Evolutionary conservation across 306 rosid genomes (phyloP).

Genomic region (Vigna radiata): DNA sequence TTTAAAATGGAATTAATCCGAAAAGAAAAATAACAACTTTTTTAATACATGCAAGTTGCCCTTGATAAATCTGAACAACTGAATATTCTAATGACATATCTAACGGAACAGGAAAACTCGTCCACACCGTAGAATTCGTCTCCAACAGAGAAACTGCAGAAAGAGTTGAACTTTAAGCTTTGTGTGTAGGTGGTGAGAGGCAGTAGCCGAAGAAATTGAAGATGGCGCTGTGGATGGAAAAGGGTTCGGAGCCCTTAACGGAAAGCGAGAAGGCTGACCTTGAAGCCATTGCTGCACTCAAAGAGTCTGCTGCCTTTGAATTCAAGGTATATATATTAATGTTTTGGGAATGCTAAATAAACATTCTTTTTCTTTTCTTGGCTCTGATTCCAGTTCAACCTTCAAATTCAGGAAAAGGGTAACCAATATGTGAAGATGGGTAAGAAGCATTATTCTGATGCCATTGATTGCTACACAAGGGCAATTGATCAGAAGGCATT

Average conservation of each 20-base stretch:
- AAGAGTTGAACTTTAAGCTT: background rate
- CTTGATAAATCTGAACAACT: too few relatives aligned
- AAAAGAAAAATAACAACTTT: too few relatives aligned
- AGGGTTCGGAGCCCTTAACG: slow-evolving; percentile 76
- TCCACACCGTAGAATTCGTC: background rate
- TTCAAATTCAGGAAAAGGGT: slow-evolving; percentile 79
- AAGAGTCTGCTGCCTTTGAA: slow-evolving; percentile 77
- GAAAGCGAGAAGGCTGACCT: slow-evolving; percentile 85
- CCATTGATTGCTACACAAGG: slow-evolving; percentile 85
- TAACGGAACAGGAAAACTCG: background rate
- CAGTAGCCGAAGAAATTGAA: slow-evolving; percentile 18
- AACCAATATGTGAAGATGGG: slow-evolving; percentile 80
- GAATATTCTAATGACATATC: background rate
- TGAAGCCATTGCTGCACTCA: slow-evolving; percentile 90
- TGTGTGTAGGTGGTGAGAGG: background rate
- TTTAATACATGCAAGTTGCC: too few relatives aligned
- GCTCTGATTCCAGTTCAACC: slow-evolving; percentile 38
- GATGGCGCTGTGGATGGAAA: slow-evolving; percentile 93
- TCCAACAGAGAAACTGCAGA: background rate
- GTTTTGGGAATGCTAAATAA: background rate
- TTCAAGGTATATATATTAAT: slow-evolving; percentile 59
- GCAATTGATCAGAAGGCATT: slow-evolving; percentile 81
- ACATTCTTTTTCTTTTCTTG: background rate
- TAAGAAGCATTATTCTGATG: slow-evolving; percentile 81
- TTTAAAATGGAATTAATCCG: too few relatives aligned